Base-by-base conservation (phyloP, 2,329 filamentous ascomycete genomes). In the Aspergillus fumigatus region DNA sequence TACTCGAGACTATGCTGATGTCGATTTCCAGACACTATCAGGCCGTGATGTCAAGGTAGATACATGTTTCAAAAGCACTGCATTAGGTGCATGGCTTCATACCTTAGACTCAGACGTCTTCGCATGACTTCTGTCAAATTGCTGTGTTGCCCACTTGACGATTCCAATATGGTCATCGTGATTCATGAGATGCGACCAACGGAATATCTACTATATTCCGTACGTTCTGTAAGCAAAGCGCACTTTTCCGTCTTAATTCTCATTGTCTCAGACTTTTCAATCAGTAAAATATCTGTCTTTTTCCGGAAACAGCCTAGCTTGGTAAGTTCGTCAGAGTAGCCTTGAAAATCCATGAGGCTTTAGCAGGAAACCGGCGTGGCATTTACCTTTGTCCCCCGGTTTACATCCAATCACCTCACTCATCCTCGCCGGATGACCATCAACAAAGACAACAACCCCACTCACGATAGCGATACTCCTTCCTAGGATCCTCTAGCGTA, bases 401-500 rank as follows among this genome's bases (percentile, higher is more conserved):
- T 23, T 23, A 6, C 23, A 25, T 23, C 43, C 43, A 47, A 54
- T 48, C 27, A 32, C 40, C 32, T 48, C 45, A 23, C 23, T 8
- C 17, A 41, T 47, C 43, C 54, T 59, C 50, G 55, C 49, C 51
- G 50, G 53, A 51, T 59, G 56, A 62, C 55, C 59, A 47, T 47
- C 43, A 47, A 23, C 54, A 52, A 50, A 56, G 53, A 55, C 25
- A 14, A 56, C 21, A 14, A 38, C 35, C 49, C 21, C 35, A 38
- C 49, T 23, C 21, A 25, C 41, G 41, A 50, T 59, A 57, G 54
- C 60, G 62, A 68, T 63, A 66, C 68, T 67, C 59, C 66, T 66
- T 63, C 67, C 67, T 62, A 67, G 65, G 61, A 63, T 65, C 62
- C 66, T 67, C 71, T 73, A 72, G 70, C 73, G 71, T 69, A 70